Conservation (phyloP, 257 asterid species). For the Penstemon barbatus region DNA sequence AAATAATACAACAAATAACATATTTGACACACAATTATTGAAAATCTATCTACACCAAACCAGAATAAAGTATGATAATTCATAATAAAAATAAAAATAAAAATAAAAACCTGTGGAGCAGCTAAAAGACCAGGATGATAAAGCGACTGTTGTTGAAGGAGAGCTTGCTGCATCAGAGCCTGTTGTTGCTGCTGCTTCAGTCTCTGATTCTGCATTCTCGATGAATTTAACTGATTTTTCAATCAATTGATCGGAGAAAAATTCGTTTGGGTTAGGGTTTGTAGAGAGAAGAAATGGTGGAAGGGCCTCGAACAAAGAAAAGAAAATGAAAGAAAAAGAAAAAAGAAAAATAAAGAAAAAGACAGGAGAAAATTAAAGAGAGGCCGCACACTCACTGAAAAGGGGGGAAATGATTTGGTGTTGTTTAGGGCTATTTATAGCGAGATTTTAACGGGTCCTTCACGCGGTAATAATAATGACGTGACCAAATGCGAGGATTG, state of each 20-base stretch:
- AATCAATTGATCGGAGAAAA: constrained; percentile 29
- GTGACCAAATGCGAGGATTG: too few relatives aligned
- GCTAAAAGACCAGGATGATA: constrained; percentile 91
- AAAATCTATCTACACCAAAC: constrained; percentile 2
- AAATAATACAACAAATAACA: neutral
- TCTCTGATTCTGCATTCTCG: constrained; percentile 82
- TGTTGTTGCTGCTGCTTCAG: constrained; percentile 84
- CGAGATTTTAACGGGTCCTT: constrained; percentile 22
- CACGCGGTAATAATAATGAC: constrained; percentile 31
- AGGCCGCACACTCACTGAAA: constrained; percentile 26
- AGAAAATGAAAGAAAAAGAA: neutral
- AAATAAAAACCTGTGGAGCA: constrained; percentile 73
- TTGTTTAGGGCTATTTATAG: constrained; percentile 27
- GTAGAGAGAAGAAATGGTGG: constrained; percentile 35
- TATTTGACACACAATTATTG: neutral
- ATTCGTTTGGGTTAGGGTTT: constrained; percentile 42
- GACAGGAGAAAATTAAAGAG: constrained; percentile 19
- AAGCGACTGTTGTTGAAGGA: constrained; percentile 85
- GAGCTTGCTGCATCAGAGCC: constrained; percentile 95
- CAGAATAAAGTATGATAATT: neutral
- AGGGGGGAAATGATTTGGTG: constrained; percentile 26
- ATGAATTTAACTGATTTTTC: constrained; percentile 16
- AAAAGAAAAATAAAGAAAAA: constrained; percentile 7
- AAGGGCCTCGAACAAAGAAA: constrained; percentile 32
- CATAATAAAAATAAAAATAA: neutral